Conservation (phyloP, 2,329 filamentous ascomycete genomes). For the Neopestalotiopsis clavispora region DNA sequence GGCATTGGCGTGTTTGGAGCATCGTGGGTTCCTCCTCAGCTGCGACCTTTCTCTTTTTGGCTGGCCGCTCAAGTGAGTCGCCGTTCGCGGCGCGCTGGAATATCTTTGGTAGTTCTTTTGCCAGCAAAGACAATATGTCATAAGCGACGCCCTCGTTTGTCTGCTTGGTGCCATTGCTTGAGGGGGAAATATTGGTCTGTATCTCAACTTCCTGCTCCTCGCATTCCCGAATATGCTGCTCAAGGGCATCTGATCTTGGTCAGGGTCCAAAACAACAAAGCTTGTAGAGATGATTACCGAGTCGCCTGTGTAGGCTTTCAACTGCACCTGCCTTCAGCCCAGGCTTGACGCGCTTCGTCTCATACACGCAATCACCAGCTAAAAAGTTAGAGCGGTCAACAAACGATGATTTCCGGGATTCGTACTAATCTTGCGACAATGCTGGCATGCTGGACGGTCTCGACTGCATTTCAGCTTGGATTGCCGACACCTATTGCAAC, state of each 20-base stretch:
- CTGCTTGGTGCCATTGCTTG: background rate
- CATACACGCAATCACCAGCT: constrained; percentile 34
- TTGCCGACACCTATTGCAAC: constrained; percentile 37
- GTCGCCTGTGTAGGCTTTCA: constrained; percentile 39
- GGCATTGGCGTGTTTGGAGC: background rate
- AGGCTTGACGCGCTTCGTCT: constrained; percentile 38
- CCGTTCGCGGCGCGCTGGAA: background rate
- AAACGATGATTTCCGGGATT: too few relatives aligned
- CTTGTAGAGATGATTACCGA: constrained; percentile 27
- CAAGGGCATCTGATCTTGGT: background rate
- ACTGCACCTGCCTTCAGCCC: constrained; percentile 43
- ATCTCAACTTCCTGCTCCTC: background rate
- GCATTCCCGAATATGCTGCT: background rate
- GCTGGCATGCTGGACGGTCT: constrained; percentile 37
- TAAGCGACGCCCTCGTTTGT: background rate
- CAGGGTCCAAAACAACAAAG: background rate
- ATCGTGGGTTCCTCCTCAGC: background rate
- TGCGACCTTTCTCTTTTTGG: background rate
- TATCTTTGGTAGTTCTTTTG: constrained; percentile 26
- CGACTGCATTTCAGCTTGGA: constrained; percentile 41
- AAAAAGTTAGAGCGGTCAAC: background rate
- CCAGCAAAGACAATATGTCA: constrained; percentile 22
- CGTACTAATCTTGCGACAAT: constrained; percentile 28
- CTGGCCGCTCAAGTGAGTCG: background rate
- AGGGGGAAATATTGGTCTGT: too few relatives aligned